Evolutionary conservation across 148 eudicot species (phyloP).

Genomic region (Vaccinium myrtillus): DNA sequence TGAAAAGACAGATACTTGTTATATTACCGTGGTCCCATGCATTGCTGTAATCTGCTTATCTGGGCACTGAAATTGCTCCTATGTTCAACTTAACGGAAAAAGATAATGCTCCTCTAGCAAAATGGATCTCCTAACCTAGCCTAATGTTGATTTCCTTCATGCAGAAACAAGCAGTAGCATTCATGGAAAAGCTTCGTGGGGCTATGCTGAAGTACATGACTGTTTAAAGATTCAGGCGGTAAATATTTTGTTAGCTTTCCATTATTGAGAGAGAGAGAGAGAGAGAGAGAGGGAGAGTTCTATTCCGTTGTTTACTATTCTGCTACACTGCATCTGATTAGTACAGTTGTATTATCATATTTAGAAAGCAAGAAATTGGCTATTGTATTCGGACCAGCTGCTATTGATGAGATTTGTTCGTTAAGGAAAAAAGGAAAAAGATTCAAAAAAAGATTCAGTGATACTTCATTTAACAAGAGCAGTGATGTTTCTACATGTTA

Average conservation of each 20-base stretch:
- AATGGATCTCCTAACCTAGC: neutral
- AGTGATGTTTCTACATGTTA: neutral
- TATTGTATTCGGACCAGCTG: neutral
- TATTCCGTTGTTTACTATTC: neutral
- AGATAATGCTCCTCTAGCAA: no score
- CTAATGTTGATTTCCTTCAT: constrained; percentile 14
- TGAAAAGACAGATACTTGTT: neutral
- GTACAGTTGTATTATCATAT: neutral
- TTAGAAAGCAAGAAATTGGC: neutral
- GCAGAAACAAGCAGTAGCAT: constrained; percentile 86
- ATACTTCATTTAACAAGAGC: neutral
- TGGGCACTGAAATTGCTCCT: neutral
- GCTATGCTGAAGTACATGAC: constrained; percentile 84
- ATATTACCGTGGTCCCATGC: neutral
- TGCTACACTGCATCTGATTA: neutral
- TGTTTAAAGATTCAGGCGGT: constrained; percentile 42
- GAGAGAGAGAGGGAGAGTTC: neutral
- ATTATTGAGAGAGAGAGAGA: neutral
- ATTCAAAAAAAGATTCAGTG: no score
- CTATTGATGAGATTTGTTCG: neutral
- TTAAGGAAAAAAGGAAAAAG: no score
- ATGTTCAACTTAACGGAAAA: neutral
- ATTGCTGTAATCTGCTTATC: constrained; percentile 4
- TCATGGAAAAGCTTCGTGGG: constrained; percentile 88
- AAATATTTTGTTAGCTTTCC: neutral